Percentiles rank a stretch among this genome's conserved stretches.
Evolutionary conservation across 352 stramenopile genomes (phyloP).

Genomic region (Saprolegnia diclina): DNA sequence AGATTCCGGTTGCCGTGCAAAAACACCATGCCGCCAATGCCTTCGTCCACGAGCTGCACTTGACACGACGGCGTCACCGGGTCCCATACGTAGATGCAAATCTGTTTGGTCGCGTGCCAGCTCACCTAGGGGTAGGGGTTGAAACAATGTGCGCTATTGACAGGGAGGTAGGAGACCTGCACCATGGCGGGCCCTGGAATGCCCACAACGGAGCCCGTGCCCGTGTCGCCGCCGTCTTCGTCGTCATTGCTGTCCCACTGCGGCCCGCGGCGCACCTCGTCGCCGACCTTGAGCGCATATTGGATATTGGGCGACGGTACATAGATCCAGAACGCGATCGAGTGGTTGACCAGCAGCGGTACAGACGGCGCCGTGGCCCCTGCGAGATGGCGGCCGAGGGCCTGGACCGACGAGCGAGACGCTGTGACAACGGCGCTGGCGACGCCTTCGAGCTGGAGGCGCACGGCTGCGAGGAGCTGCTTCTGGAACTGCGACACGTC

Average conservation of each 20-base stretch:
- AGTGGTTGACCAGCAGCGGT: slow-evolving; percentile 41
- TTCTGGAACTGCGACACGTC: slow-evolving; percentile 47
- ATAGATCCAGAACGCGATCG: slow-evolving; percentile 73
- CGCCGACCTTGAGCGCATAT: slow-evolving; percentile 61
- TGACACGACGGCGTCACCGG: slow-evolving; percentile 47
- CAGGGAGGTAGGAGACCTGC: slow-evolving; percentile 31
- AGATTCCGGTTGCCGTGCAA: slow-evolving; percentile 64
- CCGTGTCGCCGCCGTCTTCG: slow-evolving; percentile 27
- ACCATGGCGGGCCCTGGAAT: slow-evolving; percentile 44
- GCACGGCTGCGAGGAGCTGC: slow-evolving; percentile 59
- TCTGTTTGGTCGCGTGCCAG: slow-evolving; percentile 37
- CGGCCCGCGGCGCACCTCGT: slow-evolving; percentile 58
- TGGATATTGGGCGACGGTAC: slow-evolving; percentile 35
- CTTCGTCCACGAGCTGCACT: slow-evolving; percentile 52
- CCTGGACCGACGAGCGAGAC: not conserved
- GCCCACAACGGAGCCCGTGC: slow-evolving; percentile 39
- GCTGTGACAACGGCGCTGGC: slow-evolving; percentile 25
- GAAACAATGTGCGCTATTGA: not conserved
- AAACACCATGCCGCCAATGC: slow-evolving; percentile 57
- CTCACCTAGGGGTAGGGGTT: slow-evolving; percentile 12
- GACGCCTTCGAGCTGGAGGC: slow-evolving; percentile 51
- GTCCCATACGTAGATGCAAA: slow-evolving; percentile 46
- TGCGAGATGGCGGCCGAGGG: not conserved
- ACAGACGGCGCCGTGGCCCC: slow-evolving; percentile 4
- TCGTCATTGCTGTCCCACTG: slow-evolving; percentile 38